A percentile compares a stretch with the other conserved stretches of the same genome.
phyloP scores from a whole-genome alignment of 805 yeast species.

The Yamadazyma insecticola region DNA sequence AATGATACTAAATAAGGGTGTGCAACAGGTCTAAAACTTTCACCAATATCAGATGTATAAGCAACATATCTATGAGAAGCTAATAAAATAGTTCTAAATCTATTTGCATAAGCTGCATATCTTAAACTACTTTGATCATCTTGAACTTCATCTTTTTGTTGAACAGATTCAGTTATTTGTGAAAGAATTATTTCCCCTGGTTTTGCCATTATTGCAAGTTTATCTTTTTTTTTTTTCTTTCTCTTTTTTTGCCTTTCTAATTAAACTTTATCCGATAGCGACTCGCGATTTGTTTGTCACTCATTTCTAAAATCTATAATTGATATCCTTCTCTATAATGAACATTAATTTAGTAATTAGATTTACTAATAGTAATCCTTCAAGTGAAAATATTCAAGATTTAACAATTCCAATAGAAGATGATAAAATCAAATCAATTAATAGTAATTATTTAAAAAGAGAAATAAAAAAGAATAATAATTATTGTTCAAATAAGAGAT shows the following conservation, averaged over 20 bases:
- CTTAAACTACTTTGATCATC: conserved; percentile 37
- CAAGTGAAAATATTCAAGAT: background rate
- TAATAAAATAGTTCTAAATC: conserved; percentile 62
- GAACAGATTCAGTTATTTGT: too few species aligned
- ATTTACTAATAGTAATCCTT: background rate
- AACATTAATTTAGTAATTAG: too few species aligned
- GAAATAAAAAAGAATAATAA: conserved; percentile 23
- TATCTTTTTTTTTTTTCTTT: too few species aligned
- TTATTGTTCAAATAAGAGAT: conserved; percentile 38
- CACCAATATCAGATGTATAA: conserved; percentile 83
- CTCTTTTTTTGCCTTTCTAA: too few species aligned
- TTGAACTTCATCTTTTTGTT: conserved; percentile 6
- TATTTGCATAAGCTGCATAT: conserved; percentile 79
- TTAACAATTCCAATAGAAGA: conserved; percentile 18
- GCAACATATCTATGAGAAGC: conserved; percentile 83
- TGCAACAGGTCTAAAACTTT: conserved; percentile 79
- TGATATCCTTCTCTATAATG: too few species aligned
- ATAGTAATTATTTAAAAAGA: too few species aligned
- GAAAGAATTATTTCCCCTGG: too few species aligned
- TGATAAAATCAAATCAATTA: too few species aligned
- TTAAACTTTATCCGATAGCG: too few species aligned
- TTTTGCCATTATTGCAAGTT: too few species aligned
- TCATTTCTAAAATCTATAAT: too few species aligned
- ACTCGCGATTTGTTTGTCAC: too few species aligned
- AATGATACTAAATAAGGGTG: conserved; percentile 59